A percentile compares a stretch with the other conserved stretches of the same genome.
These are phyloP conservation scores for Erodium texanum DNA, from an alignment of 441 rosid genomes.

Conservation along the genomic window DNA sequence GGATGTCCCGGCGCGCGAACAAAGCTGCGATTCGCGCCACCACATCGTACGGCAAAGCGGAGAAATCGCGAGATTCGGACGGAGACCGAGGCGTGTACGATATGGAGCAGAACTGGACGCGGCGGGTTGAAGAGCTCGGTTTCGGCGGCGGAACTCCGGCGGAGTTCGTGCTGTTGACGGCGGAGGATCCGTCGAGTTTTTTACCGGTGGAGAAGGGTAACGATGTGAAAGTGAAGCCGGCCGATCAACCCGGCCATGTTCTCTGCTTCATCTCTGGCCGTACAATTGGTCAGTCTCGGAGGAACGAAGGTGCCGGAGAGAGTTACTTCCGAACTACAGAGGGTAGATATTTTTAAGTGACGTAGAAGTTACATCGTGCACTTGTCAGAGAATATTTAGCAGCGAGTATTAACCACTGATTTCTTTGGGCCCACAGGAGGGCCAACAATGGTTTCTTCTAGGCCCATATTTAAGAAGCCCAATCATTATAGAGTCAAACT, in stretches of 20 bases:
- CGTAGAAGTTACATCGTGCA: neutral
- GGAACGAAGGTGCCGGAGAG: neutral
- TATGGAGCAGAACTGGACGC: too few species aligned
- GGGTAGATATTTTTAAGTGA: neutral
- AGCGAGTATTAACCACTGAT: neutral
- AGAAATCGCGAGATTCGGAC: conserved; percentile 11
- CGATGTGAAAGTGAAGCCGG: conserved; percentile 34
- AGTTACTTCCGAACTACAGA: neutral
- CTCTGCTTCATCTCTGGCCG: conserved; percentile 35
- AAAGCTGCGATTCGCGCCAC: conserved; percentile 16
- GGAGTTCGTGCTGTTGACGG: neutral
- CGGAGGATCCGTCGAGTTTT: too few species aligned
- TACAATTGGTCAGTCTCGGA: neutral
- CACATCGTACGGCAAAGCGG: conserved; percentile 19
- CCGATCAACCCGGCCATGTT: conserved; percentile 47
- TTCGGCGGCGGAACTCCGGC: neutral
- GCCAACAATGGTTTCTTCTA: neutral
- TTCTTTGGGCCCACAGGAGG: neutral
- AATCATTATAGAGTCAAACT: too few species aligned
- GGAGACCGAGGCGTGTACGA: too few species aligned
- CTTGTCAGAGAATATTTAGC: neutral
- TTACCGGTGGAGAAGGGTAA: conserved; percentile 17
- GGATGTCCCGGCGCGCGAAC: conserved; percentile 19
- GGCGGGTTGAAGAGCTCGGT: neutral
- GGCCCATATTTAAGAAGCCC: neutral